Evolutionary conservation across 1,284 basidiomycete genomes (phyloP), one percentile per base, ranked within the genome.

Genomic region (Exobasidium cylindrosporum): DNA sequence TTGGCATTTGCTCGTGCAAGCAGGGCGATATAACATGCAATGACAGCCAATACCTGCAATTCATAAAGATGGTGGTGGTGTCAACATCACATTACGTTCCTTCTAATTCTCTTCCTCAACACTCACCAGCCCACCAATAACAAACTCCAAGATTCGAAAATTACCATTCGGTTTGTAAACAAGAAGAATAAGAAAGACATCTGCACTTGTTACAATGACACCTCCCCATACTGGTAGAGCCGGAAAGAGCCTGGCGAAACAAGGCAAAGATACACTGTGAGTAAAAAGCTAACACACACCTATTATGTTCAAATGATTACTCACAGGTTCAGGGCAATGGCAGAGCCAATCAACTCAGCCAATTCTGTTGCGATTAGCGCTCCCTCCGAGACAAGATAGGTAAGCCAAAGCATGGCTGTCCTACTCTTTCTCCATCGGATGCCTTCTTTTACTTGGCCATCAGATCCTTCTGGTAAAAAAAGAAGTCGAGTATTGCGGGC

Each of bases 21-120:
- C 63, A 97, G 86, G 49, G 92, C 83, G 49, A 86, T 84, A 84
- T 96, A 92, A 77, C 89, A 91, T 17, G 89, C 83, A 28, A 79
- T 50, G 43, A 78, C 76, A 55, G 69, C 65, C 28, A 76, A 57
- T n/a, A n/a, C n/a, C n/a, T n/a, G 31, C 57, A 43, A 43, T 57
- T n/a, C 26, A 10, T 10, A 4, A 32, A 17, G 24, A n/a, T 50
- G 26, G n/a, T n/a, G n/a, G n/a, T n/a, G n/a, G n/a, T n/a, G n/a
- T n/a, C n/a, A n/a, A n/a, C n/a, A n/a, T n/a, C n/a, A n/a, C n/a
- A n/a, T n/a, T n/a, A n/a, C n/a, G n/a, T n/a, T n/a, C n/a, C n/a
- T n/a, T n/a, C n/a, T n/a, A n/a, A n/a, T n/a, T n/a, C n/a, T n/a
- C n/a, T n/a, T n/a, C 43, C 13, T 57, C 23, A 31, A 30, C n/a